Percentiles rank a stretch among this genome's conserved stretches.
Conservation (phyloP, 2,329 filamentous ascomycete species). For the Penicillium sp. region DNA sequence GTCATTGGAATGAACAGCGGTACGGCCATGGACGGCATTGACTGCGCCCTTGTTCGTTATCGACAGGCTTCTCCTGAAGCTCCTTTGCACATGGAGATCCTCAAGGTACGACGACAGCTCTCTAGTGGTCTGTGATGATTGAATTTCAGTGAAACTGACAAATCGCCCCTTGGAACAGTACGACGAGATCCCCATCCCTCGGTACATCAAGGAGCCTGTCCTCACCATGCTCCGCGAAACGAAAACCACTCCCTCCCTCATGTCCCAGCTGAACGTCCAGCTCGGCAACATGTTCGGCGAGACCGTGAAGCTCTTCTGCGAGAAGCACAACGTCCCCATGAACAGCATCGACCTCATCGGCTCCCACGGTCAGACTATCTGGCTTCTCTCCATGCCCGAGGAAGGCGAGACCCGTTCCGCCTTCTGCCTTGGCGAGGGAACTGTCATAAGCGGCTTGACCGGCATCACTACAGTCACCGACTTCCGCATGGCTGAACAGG, state of each 20-base stretch:
- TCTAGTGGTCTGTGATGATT: neutral
- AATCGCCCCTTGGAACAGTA: constrained; percentile 40
- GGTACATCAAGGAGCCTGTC: constrained; percentile 55
- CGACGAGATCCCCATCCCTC: constrained; percentile 55
- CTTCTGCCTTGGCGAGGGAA: constrained; percentile 59
- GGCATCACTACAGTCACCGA: constrained; percentile 58
- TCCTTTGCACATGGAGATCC: constrained; percentile 57
- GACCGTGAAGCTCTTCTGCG: constrained; percentile 53
- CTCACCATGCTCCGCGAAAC: constrained; percentile 59
- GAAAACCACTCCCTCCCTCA: constrained; percentile 53
- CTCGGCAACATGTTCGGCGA: constrained; percentile 58
- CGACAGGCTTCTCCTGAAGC: constrained; percentile 52
- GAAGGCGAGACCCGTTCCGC: constrained; percentile 48
- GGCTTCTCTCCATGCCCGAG: constrained; percentile 56
- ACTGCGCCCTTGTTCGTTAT: constrained; percentile 60
- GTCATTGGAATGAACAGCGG: constrained; percentile 57
- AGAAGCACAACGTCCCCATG: constrained; percentile 45
- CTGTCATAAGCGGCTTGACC: constrained; percentile 55
- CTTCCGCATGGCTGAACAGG: constrained; percentile 57
- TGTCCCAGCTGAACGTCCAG: constrained; percentile 60
- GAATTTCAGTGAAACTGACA: neutral
- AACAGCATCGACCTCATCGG: constrained; percentile 55
- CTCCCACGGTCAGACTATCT: constrained; percentile 61
- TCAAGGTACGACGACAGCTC: constrained; percentile 29
- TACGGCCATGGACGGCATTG: constrained; percentile 57